phyloP scores from a whole-genome alignment of 116 monocot genomes.

The Phalaenopsis hybrid region DNA sequence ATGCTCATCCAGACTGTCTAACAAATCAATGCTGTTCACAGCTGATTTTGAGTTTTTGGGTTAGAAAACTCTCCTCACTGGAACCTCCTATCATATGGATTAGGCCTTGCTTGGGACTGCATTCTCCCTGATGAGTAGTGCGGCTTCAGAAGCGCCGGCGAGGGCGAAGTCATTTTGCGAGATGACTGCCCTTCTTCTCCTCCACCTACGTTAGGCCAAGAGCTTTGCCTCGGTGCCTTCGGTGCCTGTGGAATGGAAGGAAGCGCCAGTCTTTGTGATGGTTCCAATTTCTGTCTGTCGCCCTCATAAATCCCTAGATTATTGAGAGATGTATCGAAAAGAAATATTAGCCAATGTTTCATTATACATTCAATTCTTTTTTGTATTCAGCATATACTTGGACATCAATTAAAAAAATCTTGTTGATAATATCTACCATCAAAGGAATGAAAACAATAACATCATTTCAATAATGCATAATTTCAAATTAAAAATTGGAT shows the following conservation, averaged over 20 bases:
- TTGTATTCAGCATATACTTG: no score
- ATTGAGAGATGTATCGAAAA: neutral
- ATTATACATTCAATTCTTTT: no score
- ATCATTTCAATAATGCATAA: no score
- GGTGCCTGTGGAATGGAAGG: neutral
- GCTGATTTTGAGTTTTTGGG: neutral
- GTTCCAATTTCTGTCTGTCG: neutral
- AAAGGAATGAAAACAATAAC: no score
- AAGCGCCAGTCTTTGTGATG: neutral
- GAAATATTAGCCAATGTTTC: no score
- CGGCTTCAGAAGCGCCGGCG: neutral
- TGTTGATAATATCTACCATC: no score
- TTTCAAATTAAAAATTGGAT: no score
- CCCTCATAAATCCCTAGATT: neutral
- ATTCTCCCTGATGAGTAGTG: neutral
- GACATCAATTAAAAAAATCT: no score
- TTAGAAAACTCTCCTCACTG: neutral
- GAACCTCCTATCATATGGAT: slow-evolving; percentile 4
- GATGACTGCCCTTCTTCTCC: neutral
- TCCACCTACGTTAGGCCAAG: neutral
- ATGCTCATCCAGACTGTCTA: neutral
- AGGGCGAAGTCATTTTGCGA: neutral
- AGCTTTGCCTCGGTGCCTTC: neutral
- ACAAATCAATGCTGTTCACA: neutral
- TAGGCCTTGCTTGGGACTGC: neutral